These are phyloP conservation scores for Termitomyces sp. DNA, from an alignment of 768 basidiomycete genomes.

Conservation along the genomic window DNA sequence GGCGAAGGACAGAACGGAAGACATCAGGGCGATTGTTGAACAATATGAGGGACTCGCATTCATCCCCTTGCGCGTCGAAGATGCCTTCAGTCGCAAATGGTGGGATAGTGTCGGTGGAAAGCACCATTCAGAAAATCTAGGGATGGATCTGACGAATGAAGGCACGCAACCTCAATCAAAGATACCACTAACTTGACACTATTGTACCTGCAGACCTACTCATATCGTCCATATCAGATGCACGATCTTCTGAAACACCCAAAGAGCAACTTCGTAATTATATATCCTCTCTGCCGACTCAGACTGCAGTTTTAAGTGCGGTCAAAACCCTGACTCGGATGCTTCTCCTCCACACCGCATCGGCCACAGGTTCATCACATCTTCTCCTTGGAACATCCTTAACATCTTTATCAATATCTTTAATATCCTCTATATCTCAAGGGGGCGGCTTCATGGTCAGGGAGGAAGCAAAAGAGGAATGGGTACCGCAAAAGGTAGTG, in stretches of 20 bases:
- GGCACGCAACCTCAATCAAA: slow-evolving; percentile 24
- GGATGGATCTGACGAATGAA: slow-evolving; percentile 49
- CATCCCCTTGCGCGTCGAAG: slow-evolving; percentile 60
- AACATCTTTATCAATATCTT: slow-evolving; percentile 70
- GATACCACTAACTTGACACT: neutral
- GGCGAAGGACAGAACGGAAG: slow-evolving; percentile 52
- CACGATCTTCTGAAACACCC: slow-evolving; percentile 12
- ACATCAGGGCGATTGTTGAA: slow-evolving; percentile 40
- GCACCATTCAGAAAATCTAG: slow-evolving; percentile 22
- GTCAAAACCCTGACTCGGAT: slow-evolving; percentile 58
- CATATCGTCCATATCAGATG: slow-evolving; percentile 19
- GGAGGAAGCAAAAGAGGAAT: slow-evolving; percentile 71
- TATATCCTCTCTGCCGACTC: slow-evolving; percentile 66
- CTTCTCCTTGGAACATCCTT: slow-evolving; percentile 74
- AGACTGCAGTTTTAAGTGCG: slow-evolving; percentile 59
- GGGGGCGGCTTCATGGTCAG: slow-evolving; percentile 70
- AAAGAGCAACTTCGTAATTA: slow-evolving; percentile 39
- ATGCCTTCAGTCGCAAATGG: slow-evolving; percentile 69
- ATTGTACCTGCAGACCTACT: slow-evolving; percentile 23
- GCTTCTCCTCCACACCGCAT: slow-evolving; percentile 66
- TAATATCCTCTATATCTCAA: slow-evolving; percentile 71
- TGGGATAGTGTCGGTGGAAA: slow-evolving; percentile 46
- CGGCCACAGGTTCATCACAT: slow-evolving; percentile 58
- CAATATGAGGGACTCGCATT: slow-evolving; percentile 52
- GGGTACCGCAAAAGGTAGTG: slow-evolving; percentile 32